Evolutionary conservation across 352 stramenopile species (phyloP), one percentile per base, ranked within the genome.

Genomic region (Blastocystis sp.): DNA sequence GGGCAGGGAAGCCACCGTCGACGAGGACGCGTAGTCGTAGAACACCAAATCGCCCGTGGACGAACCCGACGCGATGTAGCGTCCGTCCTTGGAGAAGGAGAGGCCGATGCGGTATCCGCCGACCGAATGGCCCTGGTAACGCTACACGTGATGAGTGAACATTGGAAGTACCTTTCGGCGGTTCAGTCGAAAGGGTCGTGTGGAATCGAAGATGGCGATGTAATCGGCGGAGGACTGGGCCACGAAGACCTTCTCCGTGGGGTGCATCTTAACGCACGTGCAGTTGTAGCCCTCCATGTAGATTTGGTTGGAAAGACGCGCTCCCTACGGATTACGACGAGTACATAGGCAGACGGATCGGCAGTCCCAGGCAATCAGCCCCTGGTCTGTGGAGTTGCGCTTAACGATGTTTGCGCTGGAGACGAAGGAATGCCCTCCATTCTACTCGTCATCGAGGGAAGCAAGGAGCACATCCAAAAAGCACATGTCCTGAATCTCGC

Each of bases 301-400:
- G 24, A 84, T 48, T 45, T 84, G 74, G 34, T 84, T 84, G 1
- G 74, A 84, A 10, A 84, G 34, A 43, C 21, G 54, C 11, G 57
- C 74, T 60, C 74, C 74, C 66, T 77, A 77, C 42, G 3, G 7
- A 43, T 38, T 11, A 77, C n/a, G 11, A 24, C 9, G 6, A 3
- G 10, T 1, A 6, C 28, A 9, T 10, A 21, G 1, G 9, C 17
- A 61, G 17, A 77, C 66, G 54, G 52, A 57, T 24, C 57, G 48
- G 57, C 34, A 84, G 43, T 84, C 74, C 74, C 74, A 84, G 10
- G 69, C 74, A 57, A 84, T 84, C 3, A 84, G 45, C 14, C 74
- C 74, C 38, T 84, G 57, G 42, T 84, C 74, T 42, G 40, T 62
- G 0, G 74, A 84, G 34, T 84, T 84, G 21, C 74, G 28, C 54